Evolutionary conservation across 106 monocot genomes (phyloP), one percentile per base, ranked within the genome.

Genomic region (Cymbidium sinense): DNA sequence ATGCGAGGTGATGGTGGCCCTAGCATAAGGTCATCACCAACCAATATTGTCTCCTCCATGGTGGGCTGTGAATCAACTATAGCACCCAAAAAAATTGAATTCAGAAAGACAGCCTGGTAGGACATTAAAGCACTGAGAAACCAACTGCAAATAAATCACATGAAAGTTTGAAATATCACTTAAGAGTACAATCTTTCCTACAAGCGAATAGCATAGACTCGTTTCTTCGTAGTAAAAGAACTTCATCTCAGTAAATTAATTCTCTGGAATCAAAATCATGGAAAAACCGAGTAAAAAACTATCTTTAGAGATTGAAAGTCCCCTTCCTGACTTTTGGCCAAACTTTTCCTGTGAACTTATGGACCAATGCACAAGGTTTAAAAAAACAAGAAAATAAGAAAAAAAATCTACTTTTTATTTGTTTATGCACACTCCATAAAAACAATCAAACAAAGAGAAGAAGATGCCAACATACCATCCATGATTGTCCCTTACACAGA

Each of bases 11-110:
- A 99, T 72, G 99, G 95, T 50, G 90, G 92, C 30, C 98, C 98
- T 29, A 92, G 73, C 94, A 98, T 98, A 79, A 98, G 94, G 81
- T 94, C 94, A 85, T 98, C 98, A 39, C 92, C 98, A 27, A 92
- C 98, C 47, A 98, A 81, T 73, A 98, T 86, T 28, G 90, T 92
- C 81, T 98, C 98, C 84, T 98, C 98, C 94, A 98, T 98, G 1
- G 88, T 89, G 70, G 86, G 86, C 80, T 90, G 87, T 23, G 90
- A 90, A 90, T 98, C 98, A 80, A 98, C 94, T 98, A 81, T 77
- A 74, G 71, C 17, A 71, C 17, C 37, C 4, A 71, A 71, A 71
- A 37, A 39, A 36, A 71, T 11, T 36, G 21, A 71, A 37, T 39
- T 67, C 31, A 67, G 67, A 29, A 67, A 67, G 33, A 33, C 3